phyloP scores from a whole-genome alignment of 495 filamentous ascomycete species.

The Lepraria neglecta region DNA sequence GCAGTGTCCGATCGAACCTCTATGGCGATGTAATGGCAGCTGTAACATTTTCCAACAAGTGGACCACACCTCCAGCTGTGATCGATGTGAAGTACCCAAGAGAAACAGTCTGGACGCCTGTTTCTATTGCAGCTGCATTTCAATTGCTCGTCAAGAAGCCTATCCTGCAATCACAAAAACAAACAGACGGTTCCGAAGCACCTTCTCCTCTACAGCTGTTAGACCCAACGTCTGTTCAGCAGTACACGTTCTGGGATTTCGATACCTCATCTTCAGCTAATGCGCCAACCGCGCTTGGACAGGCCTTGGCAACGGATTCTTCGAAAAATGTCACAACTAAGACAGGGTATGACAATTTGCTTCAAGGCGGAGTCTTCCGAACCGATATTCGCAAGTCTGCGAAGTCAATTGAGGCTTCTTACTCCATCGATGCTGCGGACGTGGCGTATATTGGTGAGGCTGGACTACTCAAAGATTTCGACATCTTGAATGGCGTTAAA shows the following conservation, averaged over 20 bases:
- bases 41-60: conserved; percentile 66
- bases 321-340: conserved; percentile 70
- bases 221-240: conserved; percentile 49
- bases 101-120: conserved; percentile 73
- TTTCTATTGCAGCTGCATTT: conserved; percentile 63
- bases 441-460: conserved; percentile 70
- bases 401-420: conserved; percentile 77
- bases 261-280: conserved; percentile 63
- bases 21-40: conserved; percentile 85
- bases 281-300: conserved; percentile 60
- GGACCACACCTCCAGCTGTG: conserved; percentile 52
- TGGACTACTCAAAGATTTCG: conserved; percentile 69
- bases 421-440: conserved; percentile 71
- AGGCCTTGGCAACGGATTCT: conserved; percentile 67
- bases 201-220: conserved; percentile 42
- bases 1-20: conserved; percentile 68
- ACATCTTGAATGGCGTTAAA: conserved; percentile 65
- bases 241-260: conserved; percentile 92
- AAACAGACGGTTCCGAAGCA: conserved; percentile 33
- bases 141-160: conserved; percentile 53
- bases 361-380: conserved; percentile 77
- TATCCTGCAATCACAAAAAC: conserved; percentile 41
- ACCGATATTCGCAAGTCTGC: conserved; percentile 80
- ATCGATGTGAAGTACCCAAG: conserved; percentile 85
- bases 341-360: conserved; percentile 73